Evolutionary conservation across 2,329 filamentous ascomycete genomes (phyloP), one percentile per base, ranked within the genome.

Genomic region (Elsinoe necatrix): DNA sequence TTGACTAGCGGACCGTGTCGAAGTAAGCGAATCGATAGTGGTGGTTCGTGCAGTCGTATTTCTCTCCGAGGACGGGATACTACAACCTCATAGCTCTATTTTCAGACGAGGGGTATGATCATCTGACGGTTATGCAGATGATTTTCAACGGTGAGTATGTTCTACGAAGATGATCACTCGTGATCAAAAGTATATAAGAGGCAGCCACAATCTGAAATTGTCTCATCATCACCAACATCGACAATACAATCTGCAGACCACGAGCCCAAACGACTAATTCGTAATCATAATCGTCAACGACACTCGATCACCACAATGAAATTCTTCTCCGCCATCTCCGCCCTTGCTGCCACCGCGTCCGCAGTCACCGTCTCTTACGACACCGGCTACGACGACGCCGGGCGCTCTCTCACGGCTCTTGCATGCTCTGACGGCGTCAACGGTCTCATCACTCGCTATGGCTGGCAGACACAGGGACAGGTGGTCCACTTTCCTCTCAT

Each of bases 361-460:
- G 62, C 64, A 23, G 67, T 73, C 52, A 69, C 66, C 69, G 85
- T 90, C 65, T 85, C 84, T 61, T 92, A 84, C 71, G 87, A 91
- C 72, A 72, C 73, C 18, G 82, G 78, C 66, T 93, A 88, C 73
- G 87, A 91, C 66, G 73, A 84, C 61, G 68, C 68, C 45, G 62
- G 62, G 59, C 78, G 82, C 58, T 75, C 79, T 43, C 68, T 91
- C 56, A 75, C 71, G 31, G 68, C 66, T 4, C 77, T 89, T 43
- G 68, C 83, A 60, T 89, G 85, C 79, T 85, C 81, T 29, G 81
- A 88, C 66, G 85, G 85, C 56, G 47, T 60, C 60, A 84, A 87
- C 70, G 85, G 85, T 58, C 77, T 89, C 60, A 80, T 80, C 61
- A 82, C 78, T 63, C 78, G 75, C 64, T 81, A 80, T 72, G 75